These are phyloP conservation scores for Cytospora piceicola DNA, from an alignment of 2,329 filamentous ascomycete species.

Conservation along the genomic window DNA sequence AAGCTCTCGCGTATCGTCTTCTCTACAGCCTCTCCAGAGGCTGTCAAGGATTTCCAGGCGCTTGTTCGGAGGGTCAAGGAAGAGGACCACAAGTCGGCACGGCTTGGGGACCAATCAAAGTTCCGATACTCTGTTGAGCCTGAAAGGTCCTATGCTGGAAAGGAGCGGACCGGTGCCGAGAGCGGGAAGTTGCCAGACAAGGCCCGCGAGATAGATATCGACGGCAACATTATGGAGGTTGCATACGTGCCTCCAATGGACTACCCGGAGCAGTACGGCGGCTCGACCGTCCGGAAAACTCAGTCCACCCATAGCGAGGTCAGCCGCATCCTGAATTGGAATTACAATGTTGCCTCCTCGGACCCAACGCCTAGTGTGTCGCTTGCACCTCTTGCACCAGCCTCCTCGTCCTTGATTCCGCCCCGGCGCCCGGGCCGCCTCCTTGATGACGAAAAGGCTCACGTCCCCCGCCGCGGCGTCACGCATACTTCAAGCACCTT, in stretches of 20 bases:
- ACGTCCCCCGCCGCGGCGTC: conserved; percentile 40
- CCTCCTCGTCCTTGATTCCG: conserved; percentile 22
- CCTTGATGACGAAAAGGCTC: conserved; percentile 34
- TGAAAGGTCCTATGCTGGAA: conserved; percentile 7
- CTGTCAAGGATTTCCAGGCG: conserved; percentile 73
- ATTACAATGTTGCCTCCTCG: conserved; percentile 47
- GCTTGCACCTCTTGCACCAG: conserved; percentile 31
- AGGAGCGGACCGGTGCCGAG: not conserved
- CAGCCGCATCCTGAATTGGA: conserved; percentile 54
- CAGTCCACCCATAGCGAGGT: conserved; percentile 46
- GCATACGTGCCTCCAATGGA: conserved; percentile 57
- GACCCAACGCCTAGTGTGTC: conserved; percentile 33
- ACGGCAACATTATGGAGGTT: conserved; percentile 82
- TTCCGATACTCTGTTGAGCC: conserved; percentile 33
- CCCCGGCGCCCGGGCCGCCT: conserved; percentile 32
- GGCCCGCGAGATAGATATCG: conserved; percentile 62
- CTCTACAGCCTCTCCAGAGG: conserved; percentile 65
- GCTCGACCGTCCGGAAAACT: conserved; percentile 42
- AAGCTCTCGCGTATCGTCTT: conserved; percentile 62
- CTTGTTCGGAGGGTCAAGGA: conserved; percentile 57
- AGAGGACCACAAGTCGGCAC: conserved; percentile 9
- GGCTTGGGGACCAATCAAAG: conserved; percentile 32
- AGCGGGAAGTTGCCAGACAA: conserved; percentile 15
- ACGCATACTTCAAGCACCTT: conserved; percentile 39
- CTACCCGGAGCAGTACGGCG: conserved; percentile 42